Base-by-base conservation (phyloP, 192 early-diverging fungal species). In the Rhizoclosmatium globosum region DNA sequence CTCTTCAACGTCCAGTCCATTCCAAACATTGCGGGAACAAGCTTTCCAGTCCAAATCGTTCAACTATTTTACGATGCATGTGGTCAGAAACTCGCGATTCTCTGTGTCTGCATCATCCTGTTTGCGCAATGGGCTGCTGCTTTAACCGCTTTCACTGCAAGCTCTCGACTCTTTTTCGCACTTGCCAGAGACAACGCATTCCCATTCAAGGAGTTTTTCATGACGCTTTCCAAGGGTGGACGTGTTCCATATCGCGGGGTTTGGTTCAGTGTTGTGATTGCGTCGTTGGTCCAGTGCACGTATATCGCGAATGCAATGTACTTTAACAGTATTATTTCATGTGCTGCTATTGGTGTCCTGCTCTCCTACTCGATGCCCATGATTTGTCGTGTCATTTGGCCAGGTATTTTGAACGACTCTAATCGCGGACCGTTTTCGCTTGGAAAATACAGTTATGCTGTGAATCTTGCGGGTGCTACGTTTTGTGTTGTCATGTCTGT, bases 381-480 rank as follows among this genome's bases (percentile, higher is more conserved):
- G 56, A 11, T 57, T 13, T 57, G 56, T 57, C 56, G 56, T n/a
- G 56, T 57, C 11, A 57, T 57, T n/a, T 57, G 56, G 56, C 56
- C 56, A 57, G n/a, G 56, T n/a, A 57, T 57, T 11, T 57, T 57
- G 56, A 57, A 57, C n/a, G 56, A 57, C 56, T 11, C 11, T 11
- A 57, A 57, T n/a, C 11, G n/a, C 11, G 56, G 56, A 57, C 56
- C 56, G 11, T 57, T 57, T n/a, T 57, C 56, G 11, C 56, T 57
- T n/a, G 56, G 56, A 57, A 57, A 57, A n/a, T 57, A 57, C n/a
- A 57, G 56, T 57, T 57, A 57, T n/a, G 56, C 56, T 11, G 56
- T 57, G 56, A 57, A 57, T 57, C 11, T 57, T 11, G n/a, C n/a
- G 11, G 56, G 56, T n/a, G n/a, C 11, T 57, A 11, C n/a, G n/a